Evolutionary conservation across 352 stramenopile species (phyloP), one percentile per base, ranked within the genome.

Genomic region (Globisporangium takayamanum): DNA sequence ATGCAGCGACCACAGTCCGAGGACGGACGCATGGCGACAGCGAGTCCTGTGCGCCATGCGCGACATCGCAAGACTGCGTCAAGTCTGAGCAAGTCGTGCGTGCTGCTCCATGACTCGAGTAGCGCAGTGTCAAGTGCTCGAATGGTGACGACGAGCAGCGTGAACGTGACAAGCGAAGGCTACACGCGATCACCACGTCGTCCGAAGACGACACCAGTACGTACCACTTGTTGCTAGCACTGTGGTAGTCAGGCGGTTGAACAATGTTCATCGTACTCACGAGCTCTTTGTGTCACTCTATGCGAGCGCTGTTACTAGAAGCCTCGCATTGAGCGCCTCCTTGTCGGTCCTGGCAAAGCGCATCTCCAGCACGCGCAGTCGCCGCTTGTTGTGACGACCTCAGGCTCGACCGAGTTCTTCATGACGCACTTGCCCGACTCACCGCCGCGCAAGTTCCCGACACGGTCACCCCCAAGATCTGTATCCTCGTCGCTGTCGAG

Each of bases 391-490:
- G 14, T 6, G 12, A 46, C 20, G 15, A 46, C 47, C 18, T n/a
- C 49, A 41, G 5, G 6, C 11, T 26, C 39, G 26, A 57, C 46
- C 5, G n/a, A 41, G 14, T 70, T 60, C 20, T 80, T 74, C 42
- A 76, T 88, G 67, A 78, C 69, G 1, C 72, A 72, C n/a, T 49
- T 88, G 12, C 76, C 78, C 0, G 68, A 87, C 54, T 88, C 78
- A 1, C 78, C 78, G 1, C 76, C 78, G 12, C 74, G 64, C 1
- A 36, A 55, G 22, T 33, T 30, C 20, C 22, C 36, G 8, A 28
- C 7, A 4, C 25, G 28, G 6, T 53, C 10, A 5, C 20, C 49
- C 2, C 11, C 14, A 41, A 14, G 14, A 15, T 53, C 49, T 26
- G n/a, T 18, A 20, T 12, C 6, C 8, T 18, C n/a, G 18, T 30